Percentiles rank a stretch among this genome's conserved stretches.
Conservation (phyloP, 305 asterid genomes). For the Rubia balearica region DNA sequence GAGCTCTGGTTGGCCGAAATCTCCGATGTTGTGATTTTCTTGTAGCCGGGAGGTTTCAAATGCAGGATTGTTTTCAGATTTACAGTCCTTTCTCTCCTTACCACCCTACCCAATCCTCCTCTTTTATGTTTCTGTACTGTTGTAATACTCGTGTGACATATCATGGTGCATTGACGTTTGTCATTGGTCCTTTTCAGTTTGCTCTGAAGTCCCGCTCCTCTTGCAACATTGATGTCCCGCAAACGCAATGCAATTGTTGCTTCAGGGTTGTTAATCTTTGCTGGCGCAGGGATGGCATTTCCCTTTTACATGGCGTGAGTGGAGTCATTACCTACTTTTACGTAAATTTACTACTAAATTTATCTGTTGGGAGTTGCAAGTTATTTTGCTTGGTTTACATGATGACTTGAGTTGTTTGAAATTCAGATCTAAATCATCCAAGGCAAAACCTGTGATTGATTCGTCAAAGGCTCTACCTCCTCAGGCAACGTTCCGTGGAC, state of each 20-base stretch:
- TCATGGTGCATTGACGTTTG: neutral
- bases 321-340: slow-evolving; percentile 10
- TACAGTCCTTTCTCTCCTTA: too few relatives aligned
- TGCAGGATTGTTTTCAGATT: neutral
- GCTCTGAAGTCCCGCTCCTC: slow-evolving; percentile 19
- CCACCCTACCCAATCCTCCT: too few relatives aligned
- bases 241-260: slow-evolving; percentile 71
- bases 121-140: neutral
- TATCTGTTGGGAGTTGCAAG: too few relatives aligned
- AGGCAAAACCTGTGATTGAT: slow-evolving; percentile 59
- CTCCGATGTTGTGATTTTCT: neutral
- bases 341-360: too few relatives aligned
- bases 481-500: slow-evolving; percentile 93
- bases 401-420: neutral
- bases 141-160: neutral
- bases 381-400: neutral
- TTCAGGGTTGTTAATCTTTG: slow-evolving; percentile 71
- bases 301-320: slow-evolving; percentile 98
- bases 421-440: slow-evolving; percentile 65
- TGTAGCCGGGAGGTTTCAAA: neutral
- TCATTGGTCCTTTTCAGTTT: slow-evolving; percentile 32
- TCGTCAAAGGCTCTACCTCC: slow-evolving; percentile 94
- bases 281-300: slow-evolving; percentile 74
- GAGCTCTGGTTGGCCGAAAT: neutral
- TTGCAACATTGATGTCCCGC: slow-evolving; percentile 84